Base-by-base conservation (phyloP, 2,329 filamentous ascomycete genomes). In the Trematosphaeria pertusa region DNA sequence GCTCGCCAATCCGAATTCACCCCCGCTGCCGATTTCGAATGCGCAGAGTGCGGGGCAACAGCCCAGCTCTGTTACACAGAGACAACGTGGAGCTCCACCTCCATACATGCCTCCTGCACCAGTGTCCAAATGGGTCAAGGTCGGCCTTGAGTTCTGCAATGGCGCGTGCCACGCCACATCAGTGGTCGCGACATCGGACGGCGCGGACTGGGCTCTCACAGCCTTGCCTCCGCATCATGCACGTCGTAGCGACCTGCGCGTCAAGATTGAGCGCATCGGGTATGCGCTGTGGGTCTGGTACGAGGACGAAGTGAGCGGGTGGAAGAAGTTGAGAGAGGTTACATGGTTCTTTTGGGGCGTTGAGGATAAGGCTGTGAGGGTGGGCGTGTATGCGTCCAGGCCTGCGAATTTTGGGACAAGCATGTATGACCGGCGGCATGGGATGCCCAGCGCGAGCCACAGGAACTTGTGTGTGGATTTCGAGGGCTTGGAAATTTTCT, bases 271-370 rank as follows among this genome's bases (percentile, higher is more conserved):
- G 60, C 76, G 80, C 46, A 77, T 83, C 43, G 81, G 79, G 6
- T 72, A 81, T 54, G 77, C 79, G 9, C 71, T 83, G 19, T 82
- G 80, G 81, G 75, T 83, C 30, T 83, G 78, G 77, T 83, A 81
- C 53, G 77, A 81, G 59, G 74, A 74, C 42, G 65, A 67, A 37
- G 50, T 69, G 28, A 42, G 61, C 33, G 58, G 47, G 64, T 84
- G 81, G 81, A 81, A 78, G 69, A 84, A 84, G 64, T 64, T 83
- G 56, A 64, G 81, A 5, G 81, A 84, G 64, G 78, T 84, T 20
- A 82, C 79, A n/a, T 83, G 79, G 75, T 84, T 84, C 64, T 84
- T 84, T 61, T 82, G 78, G 67, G 80, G 79, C 6, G 78, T 82
- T 10, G 81, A 83, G 52, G 79, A 82, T 53, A 84, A 84, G 61